Percentiles rank a stretch among this genome's conserved stretches.
phyloP scores from a whole-genome alignment of 257 asterid species.

The Eucommia ulmoides region DNA sequence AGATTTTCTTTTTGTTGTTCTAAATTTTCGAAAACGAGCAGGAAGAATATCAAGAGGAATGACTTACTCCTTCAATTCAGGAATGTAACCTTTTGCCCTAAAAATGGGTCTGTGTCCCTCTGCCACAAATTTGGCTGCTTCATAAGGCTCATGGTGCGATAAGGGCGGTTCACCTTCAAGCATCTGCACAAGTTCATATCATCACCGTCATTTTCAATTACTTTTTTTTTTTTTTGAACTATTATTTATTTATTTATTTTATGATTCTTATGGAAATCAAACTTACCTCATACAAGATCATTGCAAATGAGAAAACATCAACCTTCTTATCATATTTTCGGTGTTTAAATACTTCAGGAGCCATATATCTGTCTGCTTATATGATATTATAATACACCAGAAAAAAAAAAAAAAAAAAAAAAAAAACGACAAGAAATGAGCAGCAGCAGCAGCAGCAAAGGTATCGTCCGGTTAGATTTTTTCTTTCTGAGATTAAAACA shows the following conservation, averaged over 20 bases:
- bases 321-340: constrained; percentile 93
- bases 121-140: constrained; percentile 78
- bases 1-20: too few relatives aligned
- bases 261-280: constrained; percentile 4
- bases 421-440: neutral
- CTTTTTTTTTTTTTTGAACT: too few relatives aligned
- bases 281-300: constrained; percentile 89
- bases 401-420: constrained; percentile 1
- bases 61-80: constrained; percentile 86
- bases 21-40: too few relatives aligned
- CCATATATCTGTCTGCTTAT: constrained; percentile 82
- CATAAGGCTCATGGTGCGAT: constrained; percentile 73
- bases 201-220: constrained; percentile 1
- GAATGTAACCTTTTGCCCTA: constrained; percentile 45
- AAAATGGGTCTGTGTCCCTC: constrained; percentile 88
- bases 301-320: constrained; percentile 93
- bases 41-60: neutral
- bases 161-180: constrained; percentile 95
- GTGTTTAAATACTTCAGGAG: constrained; percentile 99
- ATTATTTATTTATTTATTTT: neutral
- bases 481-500: too few relatives aligned
- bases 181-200: constrained; percentile 47
- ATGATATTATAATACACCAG: constrained; percentile 8
- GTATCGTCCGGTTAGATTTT: too few relatives aligned
- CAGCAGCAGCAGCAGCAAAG: neutral